Evolutionary conservation across 129 eudicot species (phyloP).

Genomic region (Silybum marianum): DNA sequence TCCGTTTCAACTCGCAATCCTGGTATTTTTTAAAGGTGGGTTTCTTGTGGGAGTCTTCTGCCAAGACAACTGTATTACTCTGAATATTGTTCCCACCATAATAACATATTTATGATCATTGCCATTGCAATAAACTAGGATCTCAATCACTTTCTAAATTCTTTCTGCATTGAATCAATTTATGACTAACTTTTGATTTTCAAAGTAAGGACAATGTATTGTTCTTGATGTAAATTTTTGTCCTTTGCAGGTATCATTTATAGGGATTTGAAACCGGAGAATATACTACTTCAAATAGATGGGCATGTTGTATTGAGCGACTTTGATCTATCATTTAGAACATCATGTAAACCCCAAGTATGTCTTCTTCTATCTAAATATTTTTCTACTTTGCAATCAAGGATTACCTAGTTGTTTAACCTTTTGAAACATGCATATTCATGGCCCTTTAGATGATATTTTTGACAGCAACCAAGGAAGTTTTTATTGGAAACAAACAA

Average conservation of each 20-base stretch:
- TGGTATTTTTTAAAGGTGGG: not conserved
- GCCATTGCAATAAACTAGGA: not conserved
- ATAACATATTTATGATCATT: not conserved
- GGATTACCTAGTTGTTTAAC: not conserved
- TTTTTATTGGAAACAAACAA: not conserved
- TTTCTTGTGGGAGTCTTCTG: not conserved
- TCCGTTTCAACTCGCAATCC: not conserved
- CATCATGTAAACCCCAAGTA: constrained; percentile 94
- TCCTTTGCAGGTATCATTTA: constrained; percentile 73
- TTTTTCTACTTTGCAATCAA: not conserved
- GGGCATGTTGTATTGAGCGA: constrained; percentile 92
- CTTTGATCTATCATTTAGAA: constrained; percentile 89
- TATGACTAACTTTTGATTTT: not conserved
- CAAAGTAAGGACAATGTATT: not conserved
- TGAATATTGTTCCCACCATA: not conserved
- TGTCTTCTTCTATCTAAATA: constrained; percentile 16
- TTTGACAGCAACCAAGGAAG: not conserved
- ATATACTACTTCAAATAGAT: constrained; percentile 78
- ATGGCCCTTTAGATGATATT: not conserved
- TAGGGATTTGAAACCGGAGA: constrained; percentile 97
- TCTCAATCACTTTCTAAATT: not conserved
- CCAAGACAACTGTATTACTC: not conserved
- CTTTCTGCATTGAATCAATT: not conserved
- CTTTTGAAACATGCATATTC: not conserved
- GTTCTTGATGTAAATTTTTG: not conserved